Base-by-base conservation (phyloP, 441 rosid species). In the Cnidoscolus chayamansa region DNA sequence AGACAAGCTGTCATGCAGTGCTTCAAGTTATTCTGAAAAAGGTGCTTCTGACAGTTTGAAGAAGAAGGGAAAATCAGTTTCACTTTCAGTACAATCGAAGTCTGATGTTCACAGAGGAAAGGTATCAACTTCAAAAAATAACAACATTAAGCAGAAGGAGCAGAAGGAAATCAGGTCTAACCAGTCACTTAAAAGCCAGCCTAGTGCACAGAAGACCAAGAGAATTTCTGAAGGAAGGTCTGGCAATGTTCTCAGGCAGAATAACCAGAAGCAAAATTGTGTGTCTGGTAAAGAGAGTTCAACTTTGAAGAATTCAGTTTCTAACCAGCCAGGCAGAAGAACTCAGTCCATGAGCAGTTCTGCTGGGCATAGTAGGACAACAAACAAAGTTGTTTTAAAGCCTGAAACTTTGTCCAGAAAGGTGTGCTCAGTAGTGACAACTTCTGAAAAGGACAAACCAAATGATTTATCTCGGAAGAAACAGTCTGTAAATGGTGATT, bases 181-280 rank as follows among this genome's bases (percentile, higher is more conserved):
- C 76, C 85, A 80, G 56, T 73, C 72, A 56, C 68, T 65, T 61
- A 83, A 74, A 82, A 77, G 77, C 35, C 79, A 58, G 75, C 71
- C 82, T 45, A 78, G 76, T 37, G 67, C 59, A 35, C 86, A 77
- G 75, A 86, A 80, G 82, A 70, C 77, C 67, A 88, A 78, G 80
- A 83, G 85, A 82, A 74, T 67, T 74, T 72, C 81, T 61, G 73
- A 72, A 65, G 82, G 60, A 79, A 83, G 66, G 74, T 63, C 76
- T 32, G 85, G 13, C 73, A 72, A 75, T 80, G 86, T 81, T 76
- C 88, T 85, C 72, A 80, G 81, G 73, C 89, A 83, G 78, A 89
- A 81, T 79, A 88, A 82, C 78, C 95, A 81, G 81, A 88, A 87
- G 82, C 98, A 89, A 84, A 94, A 88, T 82, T 78, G 73, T 69